Base-by-base conservation (phyloP, 257 asterid genomes). In the Datura wrightii region DNA sequence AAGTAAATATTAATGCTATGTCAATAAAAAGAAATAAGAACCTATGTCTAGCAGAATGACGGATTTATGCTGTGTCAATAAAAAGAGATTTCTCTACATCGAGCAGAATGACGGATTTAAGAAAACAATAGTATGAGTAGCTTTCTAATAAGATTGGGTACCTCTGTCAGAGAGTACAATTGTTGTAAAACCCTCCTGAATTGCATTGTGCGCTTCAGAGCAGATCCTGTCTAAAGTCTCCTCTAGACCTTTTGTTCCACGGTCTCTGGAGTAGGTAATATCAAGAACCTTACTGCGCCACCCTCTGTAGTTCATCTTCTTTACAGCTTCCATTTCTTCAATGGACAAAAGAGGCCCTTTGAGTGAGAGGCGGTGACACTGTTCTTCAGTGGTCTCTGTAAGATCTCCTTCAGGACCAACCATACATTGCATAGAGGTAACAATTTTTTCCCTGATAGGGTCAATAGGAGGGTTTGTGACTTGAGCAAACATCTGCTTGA, bases 371-470 rank as follows among this genome's bases (percentile, higher is more conserved):
- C 99, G 98, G 79, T 90, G 97, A 71, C 99, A 97, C 85, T 97
- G 99, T 88, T 94, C 97, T 88, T 97, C 99, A 9, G 98, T 95
- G 85, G 98, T 92, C 89, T 97, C 99, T 10, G 99, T 95, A 52
- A 95, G 99, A 90, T 97, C 99, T 18, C 99, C 99, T 91, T 97
- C 99, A 10, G 99, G 99, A 70, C 99, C 99, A n/a, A 97, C 82
- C 99, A 97, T 97, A 88, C 99, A 97, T 82, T 95, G 94, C 93
- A 89, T 95, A 63, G 99, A 97, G 88, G 99, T 97, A 85, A 97
- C 99, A 83, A 97, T 97, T 92, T 95, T 97, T 92, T 97, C 99
- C 87, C 99, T 87, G 6, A 97, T 97, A 31, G 99, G 99, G 85
- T 97, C 99, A 37, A 97, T 97, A 2, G 99, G 99, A 79, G 99